Percentiles rank a stretch among this genome's conserved stretches.
Evolutionary conservation across 768 basidiomycete genomes (phyloP).

Genomic region (Podaxis rugospora): DNA sequence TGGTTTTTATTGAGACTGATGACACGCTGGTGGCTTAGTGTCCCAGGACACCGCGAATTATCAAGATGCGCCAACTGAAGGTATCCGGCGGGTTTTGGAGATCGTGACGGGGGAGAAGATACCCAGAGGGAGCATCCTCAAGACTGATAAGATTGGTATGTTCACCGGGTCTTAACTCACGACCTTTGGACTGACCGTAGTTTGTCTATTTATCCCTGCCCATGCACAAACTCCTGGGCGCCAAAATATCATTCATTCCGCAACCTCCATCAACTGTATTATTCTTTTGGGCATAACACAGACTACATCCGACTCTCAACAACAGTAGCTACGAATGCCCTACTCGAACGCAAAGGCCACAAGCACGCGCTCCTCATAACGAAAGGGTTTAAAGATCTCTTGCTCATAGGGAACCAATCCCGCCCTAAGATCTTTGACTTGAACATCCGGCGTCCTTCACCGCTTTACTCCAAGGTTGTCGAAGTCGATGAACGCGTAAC

Average conservation of each 20-base stretch:
- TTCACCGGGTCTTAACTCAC: background rate
- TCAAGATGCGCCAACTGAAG: conserved; percentile 90
- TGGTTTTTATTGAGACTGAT: background rate
- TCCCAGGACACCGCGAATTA: conserved; percentile 90
- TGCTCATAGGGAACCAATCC: conserved; percentile 92
- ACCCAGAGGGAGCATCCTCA: conserved; percentile 58
- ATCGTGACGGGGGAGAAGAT: conserved; percentile 65
- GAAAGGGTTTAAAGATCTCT: conserved; percentile 84
- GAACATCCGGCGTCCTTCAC: conserved; percentile 73
- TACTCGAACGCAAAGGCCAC: conserved; percentile 92
- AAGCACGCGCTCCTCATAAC: conserved; percentile 90
- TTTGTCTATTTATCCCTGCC: background rate
- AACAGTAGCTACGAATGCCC: conserved; percentile 94
- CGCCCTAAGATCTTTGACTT: conserved; percentile 94
- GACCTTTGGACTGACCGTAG: background rate
- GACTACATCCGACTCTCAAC: conserved; percentile 92
- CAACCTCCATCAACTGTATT: background rate
- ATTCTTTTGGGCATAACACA: conserved; percentile 20
- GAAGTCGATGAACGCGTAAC: conserved; percentile 92
- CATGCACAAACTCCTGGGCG: background rate
- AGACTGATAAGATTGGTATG: conserved; percentile 79
- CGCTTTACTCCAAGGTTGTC: conserved; percentile 73
- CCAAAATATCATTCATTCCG: too few species aligned
- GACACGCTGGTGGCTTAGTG: conserved; percentile 38
- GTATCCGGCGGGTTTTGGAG: conserved; percentile 84